A percentile compares a stretch with the other conserved stretches of the same genome.
Conservation (phyloP, 352 stramenopile genomes). For the Blastocystis sp. region DNA sequence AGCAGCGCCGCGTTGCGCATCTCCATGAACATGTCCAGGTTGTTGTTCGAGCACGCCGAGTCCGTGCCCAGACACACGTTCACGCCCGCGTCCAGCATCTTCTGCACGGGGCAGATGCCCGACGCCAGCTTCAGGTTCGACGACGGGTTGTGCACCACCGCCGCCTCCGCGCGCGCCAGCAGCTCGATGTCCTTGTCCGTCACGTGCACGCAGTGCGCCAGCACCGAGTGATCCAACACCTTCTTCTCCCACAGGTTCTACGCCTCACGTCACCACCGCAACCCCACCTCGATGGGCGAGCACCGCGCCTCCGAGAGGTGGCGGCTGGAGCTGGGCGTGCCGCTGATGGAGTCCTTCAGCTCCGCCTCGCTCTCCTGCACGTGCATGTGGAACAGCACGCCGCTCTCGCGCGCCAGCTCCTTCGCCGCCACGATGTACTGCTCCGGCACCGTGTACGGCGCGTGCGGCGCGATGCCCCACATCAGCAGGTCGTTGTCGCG, state of each 20-base stretch:
- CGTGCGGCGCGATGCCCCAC: constrained; percentile 79
- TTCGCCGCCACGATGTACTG: constrained; percentile 74
- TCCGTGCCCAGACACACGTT: constrained; percentile 84
- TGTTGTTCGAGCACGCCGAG: constrained; percentile 82
- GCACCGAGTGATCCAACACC: constrained; percentile 76
- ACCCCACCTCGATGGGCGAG: constrained; percentile 73
- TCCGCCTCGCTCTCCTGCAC: constrained; percentile 81
- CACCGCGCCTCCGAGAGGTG: constrained; percentile 79
- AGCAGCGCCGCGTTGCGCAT: constrained; percentile 83
- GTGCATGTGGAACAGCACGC: constrained; percentile 79
- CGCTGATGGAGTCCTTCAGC: constrained; percentile 78
- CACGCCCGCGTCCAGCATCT: constrained; percentile 78
- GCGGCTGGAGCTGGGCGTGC: constrained; percentile 78
- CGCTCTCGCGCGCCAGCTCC: constrained; percentile 72
- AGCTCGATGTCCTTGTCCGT: constrained; percentile 80
- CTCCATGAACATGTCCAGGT: constrained; percentile 83
- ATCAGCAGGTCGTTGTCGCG: constrained; percentile 4
- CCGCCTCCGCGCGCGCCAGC: constrained; percentile 74
- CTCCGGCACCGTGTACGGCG: constrained; percentile 81
- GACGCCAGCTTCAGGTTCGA: constrained; percentile 83
- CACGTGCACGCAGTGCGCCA: constrained; percentile 79
- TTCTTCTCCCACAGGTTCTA: constrained; percentile 80
- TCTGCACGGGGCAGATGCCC: constrained; percentile 76
- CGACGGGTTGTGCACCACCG: constrained; percentile 83
- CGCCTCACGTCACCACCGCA: not conserved